Percentiles rank a stretch among this genome's conserved stretches.
These are phyloP conservation scores for Epichloe hybrida DNA, from an alignment of 2,329 filamentous ascomycete genomes.

Conservation along the genomic window DNA sequence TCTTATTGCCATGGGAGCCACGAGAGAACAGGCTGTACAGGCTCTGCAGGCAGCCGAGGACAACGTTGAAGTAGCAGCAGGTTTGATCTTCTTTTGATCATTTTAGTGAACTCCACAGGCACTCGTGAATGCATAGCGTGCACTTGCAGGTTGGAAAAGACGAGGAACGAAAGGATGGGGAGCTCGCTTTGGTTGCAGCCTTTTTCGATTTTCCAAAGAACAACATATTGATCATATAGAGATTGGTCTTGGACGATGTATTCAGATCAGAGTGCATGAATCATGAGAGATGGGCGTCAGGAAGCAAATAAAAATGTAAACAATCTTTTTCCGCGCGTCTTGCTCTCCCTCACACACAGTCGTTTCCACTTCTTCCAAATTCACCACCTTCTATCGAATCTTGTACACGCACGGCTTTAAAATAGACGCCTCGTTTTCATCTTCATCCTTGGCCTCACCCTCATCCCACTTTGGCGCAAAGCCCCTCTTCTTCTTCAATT, in stretches of 20 bases:
- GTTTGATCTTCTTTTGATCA: constrained; percentile 9
- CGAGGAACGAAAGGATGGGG: background rate
- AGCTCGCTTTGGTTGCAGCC: background rate
- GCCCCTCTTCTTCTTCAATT: constrained; percentile 39
- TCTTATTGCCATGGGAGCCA: constrained; percentile 65
- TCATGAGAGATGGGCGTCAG: background rate
- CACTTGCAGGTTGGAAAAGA: background rate
- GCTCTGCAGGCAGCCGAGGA: constrained; percentile 73
- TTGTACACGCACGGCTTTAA: constrained; percentile 97
- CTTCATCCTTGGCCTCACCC: constrained; percentile 41
- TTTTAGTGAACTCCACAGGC: background rate
- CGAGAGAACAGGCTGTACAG: constrained; percentile 60
- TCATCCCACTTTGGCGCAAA: constrained; percentile 41
- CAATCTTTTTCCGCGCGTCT: background rate
- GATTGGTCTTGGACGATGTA: background rate
- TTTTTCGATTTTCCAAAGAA: background rate
- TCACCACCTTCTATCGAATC: constrained; percentile 42
- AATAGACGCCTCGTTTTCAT: constrained; percentile 49
- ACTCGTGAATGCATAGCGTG: background rate
- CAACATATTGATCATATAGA: background rate
- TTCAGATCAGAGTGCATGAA: background rate
- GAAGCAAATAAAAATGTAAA: background rate
- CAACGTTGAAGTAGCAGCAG: constrained; percentile 53
- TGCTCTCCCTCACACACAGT: too few relatives aligned
- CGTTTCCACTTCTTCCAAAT: background rate